phyloP scores from a whole-genome alignment of 306 rosid species.

The Lablab purpureus region DNA sequence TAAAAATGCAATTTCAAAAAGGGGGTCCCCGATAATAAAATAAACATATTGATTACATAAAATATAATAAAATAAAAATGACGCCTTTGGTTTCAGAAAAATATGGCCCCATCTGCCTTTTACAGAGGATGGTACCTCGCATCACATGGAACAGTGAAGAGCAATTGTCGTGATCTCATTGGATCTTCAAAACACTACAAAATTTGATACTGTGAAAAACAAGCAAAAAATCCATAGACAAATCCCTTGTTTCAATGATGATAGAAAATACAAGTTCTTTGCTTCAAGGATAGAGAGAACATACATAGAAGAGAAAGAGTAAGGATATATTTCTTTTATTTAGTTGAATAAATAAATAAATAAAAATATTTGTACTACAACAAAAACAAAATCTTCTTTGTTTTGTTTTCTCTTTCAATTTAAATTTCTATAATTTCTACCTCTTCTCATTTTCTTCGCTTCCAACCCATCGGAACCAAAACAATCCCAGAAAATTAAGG shows the following conservation, averaged over 20 bases:
- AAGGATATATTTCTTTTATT: background rate
- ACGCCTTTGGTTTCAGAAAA: too few relatives aligned
- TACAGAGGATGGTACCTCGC: background rate
- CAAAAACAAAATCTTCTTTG: background rate
- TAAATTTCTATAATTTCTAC: background rate
- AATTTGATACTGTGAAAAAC: background rate
- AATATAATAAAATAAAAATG: background rate
- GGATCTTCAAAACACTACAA: background rate
- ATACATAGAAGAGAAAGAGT: background rate
- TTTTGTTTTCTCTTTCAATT: background rate
- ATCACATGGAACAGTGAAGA: slow-evolving; percentile 14
- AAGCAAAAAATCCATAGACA: background rate
- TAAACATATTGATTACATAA: too few relatives aligned
- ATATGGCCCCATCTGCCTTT: background rate
- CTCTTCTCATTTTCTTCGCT: background rate
- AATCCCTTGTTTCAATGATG: slow-evolving; percentile 6
- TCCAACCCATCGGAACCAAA: background rate
- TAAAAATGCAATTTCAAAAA: too few relatives aligned
- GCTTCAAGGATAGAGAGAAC: background rate
- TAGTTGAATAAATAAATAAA: background rate
- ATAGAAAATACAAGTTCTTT: background rate
- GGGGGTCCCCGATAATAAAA: background rate
- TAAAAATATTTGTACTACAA: background rate
- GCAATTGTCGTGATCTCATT: background rate
- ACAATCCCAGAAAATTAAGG: background rate